These are phyloP conservation scores for Leccinum obscurum DNA, from an alignment of 768 basidiomycete genomes.

Conservation along the genomic window DNA sequence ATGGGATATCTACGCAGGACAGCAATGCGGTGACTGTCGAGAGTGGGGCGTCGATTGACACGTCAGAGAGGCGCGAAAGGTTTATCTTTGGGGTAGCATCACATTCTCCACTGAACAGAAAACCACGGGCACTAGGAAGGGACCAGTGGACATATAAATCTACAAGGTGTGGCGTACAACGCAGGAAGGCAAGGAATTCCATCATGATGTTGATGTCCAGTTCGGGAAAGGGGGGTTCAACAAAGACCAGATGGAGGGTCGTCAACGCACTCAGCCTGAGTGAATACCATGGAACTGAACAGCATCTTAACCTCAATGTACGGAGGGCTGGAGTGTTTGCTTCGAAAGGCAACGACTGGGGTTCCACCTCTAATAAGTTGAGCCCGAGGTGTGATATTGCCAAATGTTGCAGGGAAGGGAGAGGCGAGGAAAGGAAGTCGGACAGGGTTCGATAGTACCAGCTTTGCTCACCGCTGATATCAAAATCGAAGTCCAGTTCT, in stretches of 20 bases:
- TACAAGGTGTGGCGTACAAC: neutral
- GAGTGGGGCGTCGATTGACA: neutral
- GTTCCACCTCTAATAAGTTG: no score
- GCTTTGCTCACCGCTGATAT: no score
- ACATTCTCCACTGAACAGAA: neutral
- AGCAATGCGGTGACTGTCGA: neutral
- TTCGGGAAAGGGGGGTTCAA: neutral
- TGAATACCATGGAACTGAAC: neutral
- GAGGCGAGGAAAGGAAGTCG: no score
- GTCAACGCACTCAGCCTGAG: neutral
- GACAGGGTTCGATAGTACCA: neutral
- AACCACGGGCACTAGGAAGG: neutral
- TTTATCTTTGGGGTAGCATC: neutral
- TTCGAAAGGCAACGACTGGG: neutral
- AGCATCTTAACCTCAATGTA: neutral
- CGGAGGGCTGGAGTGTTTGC: neutral
- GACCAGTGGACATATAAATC: neutral
- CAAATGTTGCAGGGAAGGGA: neutral
- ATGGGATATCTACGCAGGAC: neutral
- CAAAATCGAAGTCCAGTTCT: neutral
- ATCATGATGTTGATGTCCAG: neutral
- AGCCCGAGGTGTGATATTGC: neutral
- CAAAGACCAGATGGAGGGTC: neutral
- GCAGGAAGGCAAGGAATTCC: neutral
- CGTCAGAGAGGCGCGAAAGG: neutral